Evolutionary conservation across 2,329 filamentous ascomycete genomes (phyloP).

Genomic region (Sphaerostilbella broomeana): DNA sequence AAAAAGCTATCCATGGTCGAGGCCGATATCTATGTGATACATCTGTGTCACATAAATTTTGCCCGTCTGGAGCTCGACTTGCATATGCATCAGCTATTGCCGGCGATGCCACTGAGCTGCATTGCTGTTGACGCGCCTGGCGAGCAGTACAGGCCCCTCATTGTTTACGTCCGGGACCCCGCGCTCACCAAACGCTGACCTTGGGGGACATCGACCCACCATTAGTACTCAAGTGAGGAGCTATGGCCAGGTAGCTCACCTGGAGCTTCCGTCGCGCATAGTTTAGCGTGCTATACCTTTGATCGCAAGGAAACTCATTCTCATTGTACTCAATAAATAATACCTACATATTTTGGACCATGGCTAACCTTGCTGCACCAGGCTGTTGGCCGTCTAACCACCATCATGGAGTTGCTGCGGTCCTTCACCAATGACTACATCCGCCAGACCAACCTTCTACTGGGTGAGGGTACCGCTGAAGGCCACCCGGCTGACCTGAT

Average conservation of each 20-base stretch:
- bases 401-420: slow-evolving; percentile 72
- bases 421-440: slow-evolving; percentile 78
- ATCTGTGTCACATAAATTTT: no score
- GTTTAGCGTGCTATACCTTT: no score
- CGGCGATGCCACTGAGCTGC: not conserved
- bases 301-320: no score
- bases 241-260: slow-evolving; percentile 8
- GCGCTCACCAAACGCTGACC: slow-evolving; percentile 12
- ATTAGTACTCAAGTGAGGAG: no score
- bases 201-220: no score
- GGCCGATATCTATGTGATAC: no score
- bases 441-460: slow-evolving; percentile 77
- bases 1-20: no score
- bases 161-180: slow-evolving; percentile 20
- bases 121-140: slow-evolving; percentile 4
- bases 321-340: not conserved
- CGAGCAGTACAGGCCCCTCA: slow-evolving; percentile 5
- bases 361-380: slow-evolving; percentile 35
- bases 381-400: slow-evolving; percentile 55
- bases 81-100: no score
- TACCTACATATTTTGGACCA: not conserved
- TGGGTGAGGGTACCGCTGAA: slow-evolving; percentile 56
- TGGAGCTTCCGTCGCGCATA: no score
- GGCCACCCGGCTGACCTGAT: slow-evolving; percentile 38
- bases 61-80: not conserved